These are phyloP conservation scores for Drechslerella stenobrocha DNA, from an alignment of 2,329 filamentous ascomycete species.

Conservation along the genomic window DNA sequence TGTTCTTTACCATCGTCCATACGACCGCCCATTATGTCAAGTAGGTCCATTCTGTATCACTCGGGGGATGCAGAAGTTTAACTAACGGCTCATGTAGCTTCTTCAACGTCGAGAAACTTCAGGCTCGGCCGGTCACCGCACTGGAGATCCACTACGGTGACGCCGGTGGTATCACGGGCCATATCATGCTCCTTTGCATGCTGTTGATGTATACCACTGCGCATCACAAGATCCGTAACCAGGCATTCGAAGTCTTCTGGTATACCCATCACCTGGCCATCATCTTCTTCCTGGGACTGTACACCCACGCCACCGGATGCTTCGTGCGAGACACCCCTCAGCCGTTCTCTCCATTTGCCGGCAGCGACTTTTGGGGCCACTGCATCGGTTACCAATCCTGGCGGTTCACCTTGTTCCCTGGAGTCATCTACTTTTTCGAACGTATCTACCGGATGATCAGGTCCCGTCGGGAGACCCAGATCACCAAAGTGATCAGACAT, in stretches of 20 bases:
- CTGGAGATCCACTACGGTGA: slow-evolving; percentile 89
- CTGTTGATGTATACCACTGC: slow-evolving; percentile 96
- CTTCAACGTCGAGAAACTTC: slow-evolving; percentile 85
- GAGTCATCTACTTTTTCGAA: slow-evolving; percentile 81
- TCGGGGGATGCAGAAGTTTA: background rate
- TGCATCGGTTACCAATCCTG: slow-evolving; percentile 95
- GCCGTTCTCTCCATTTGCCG: slow-evolving; percentile 80
- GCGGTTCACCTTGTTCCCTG: slow-evolving; percentile 91
- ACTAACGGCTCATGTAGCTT: slow-evolving; percentile 65
- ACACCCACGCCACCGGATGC: slow-evolving; percentile 93
- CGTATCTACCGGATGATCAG: slow-evolving; percentile 89
- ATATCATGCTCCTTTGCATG: slow-evolving; percentile 99
- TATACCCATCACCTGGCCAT: slow-evolving; percentile 99
- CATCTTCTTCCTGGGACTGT: slow-evolving; percentile 88
- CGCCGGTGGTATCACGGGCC: slow-evolving; percentile 88
- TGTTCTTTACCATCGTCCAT: slow-evolving; percentile 80
- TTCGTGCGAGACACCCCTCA: slow-evolving; percentile 78
- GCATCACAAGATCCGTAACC: slow-evolving; percentile 88
- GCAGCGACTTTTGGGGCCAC: slow-evolving; percentile 80
- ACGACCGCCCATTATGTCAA: slow-evolving; percentile 88
- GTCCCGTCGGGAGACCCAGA: slow-evolving; percentile 78
- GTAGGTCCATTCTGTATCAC: slow-evolving; percentile 59
- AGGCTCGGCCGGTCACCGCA: slow-evolving; percentile 78
- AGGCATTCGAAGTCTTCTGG: slow-evolving; percentile 98
- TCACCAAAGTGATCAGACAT: slow-evolving; percentile 91